phyloP scores from a whole-genome alignment of 2,329 filamentous ascomycete genomes.

The Chaetomiaceae sp. region DNA sequence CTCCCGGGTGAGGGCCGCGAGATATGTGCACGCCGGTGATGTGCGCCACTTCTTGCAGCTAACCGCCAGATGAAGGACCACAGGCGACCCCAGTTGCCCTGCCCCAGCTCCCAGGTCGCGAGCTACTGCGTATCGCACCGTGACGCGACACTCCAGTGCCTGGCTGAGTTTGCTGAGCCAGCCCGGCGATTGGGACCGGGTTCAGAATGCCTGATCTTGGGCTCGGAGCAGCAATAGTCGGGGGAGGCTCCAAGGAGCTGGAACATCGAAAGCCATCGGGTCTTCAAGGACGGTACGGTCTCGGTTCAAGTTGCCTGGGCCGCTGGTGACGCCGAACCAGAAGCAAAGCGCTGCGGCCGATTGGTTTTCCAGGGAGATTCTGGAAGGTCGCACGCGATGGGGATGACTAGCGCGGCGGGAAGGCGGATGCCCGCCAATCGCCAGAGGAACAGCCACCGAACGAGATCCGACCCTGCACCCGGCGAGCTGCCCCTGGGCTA shows the following conservation, averaged over 20 bases:
- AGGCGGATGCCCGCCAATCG: constrained; percentile 10
- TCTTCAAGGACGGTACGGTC: too few relatives aligned
- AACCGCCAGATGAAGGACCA: constrained; percentile 13
- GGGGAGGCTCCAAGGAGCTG: too few relatives aligned
- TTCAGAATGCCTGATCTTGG: too few relatives aligned
- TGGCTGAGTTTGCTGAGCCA: too few relatives aligned
- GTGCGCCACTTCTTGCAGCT: constrained; percentile 1
- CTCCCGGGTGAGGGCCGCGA: too few relatives aligned
- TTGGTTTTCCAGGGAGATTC: constrained; percentile 4
- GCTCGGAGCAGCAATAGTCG: too few relatives aligned
- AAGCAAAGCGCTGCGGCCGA: constrained; percentile 1
- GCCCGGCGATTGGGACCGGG: too few relatives aligned
- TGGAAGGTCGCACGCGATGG: constrained; percentile 4
- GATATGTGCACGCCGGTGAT: constrained; percentile 1
- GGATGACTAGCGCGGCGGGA: constrained; percentile 12
- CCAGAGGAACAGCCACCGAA: constrained; percentile 6
- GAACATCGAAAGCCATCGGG: too few relatives aligned
- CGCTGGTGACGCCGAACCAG: background rate
- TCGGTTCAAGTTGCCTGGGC: constrained; percentile 4
- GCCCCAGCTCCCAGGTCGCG: too few relatives aligned
- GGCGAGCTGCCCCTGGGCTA: background rate
- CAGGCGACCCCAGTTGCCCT: background rate
- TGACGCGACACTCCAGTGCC: too few relatives aligned
- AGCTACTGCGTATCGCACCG: constrained; percentile 1
- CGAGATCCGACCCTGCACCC: constrained; percentile 5